Evolutionary conservation across 2,329 filamentous ascomycete genomes (phyloP), one percentile per base, ranked within the genome.

Genomic region (Claviceps monticola): DNA sequence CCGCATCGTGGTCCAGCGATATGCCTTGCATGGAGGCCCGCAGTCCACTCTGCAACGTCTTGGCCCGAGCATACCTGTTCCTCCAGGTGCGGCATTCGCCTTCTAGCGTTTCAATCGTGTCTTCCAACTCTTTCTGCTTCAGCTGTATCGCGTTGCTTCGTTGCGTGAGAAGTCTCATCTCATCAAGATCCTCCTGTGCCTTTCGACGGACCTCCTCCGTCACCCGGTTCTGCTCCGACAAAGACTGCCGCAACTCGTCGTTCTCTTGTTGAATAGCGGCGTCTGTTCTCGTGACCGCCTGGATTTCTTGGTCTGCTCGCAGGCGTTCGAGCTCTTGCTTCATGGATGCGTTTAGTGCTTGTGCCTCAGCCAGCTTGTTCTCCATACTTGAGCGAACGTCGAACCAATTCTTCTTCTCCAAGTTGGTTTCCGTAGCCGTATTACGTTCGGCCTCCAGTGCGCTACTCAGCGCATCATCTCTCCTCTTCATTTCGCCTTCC

Each of bases 1-100:
- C 79, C n/a, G 83, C 82, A 58, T 91, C 83, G 55, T 84, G 79
- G 7, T 84, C 80, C 44, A 83, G 70, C 7, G 77, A 72, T 44
- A 94, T 71, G 13, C 87, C 88, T 55, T 86, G 79, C 0, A 89
- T 93, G 0, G 88, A 88, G 5, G 86, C 83, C 49, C 88, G 83
- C 64, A 95, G 75, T 61, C 78, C 85, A 49, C 90, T 82, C 48
- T 95, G 73, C 66, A 96, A 90, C 2, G 91, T 87, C 71, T 94
- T 96, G 39, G 87, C 78, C 58, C 84, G 85, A 26, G 89, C 85
- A 63, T 96, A 97, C 46, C 90, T 85, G 59, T 84, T 82, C 63
- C 89, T 88, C 93, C 93, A 98, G 49, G 90, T 83, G 51, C 85
- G 84, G 46, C 95, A 81, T 63, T 97, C 89, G 21, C 80, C 74